phyloP scores from a whole-genome alignment of 129 eudicot genomes.

The Centella asiatica region DNA sequence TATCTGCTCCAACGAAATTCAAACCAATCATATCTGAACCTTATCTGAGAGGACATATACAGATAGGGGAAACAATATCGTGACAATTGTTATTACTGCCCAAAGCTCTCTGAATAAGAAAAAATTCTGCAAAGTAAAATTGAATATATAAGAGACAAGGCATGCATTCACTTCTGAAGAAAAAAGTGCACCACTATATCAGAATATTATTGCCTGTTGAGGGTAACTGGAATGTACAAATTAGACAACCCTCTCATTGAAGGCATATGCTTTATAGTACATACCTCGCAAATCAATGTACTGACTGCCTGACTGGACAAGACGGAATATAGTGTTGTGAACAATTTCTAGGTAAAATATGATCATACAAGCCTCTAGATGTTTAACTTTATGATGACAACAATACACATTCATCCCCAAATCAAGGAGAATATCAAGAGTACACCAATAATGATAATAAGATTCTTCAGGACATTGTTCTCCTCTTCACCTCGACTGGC shows the following conservation, averaged over 20 bases:
- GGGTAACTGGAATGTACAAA: background rate
- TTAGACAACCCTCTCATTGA: constrained; percentile 2
- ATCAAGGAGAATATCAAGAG: constrained; percentile 24
- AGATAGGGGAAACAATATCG: no score
- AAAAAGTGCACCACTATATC: no score
- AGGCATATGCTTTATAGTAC: constrained; percentile 2
- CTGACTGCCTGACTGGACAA: no score
- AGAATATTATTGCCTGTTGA: background rate
- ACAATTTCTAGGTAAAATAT: constrained; percentile 5
- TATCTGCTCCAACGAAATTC: no score
- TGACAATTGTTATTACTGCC: no score
- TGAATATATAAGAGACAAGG: background rate
- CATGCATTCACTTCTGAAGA: background rate
- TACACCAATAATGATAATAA: constrained; percentile 34
- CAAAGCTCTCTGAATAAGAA: background rate
- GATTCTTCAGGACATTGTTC: constrained; percentile 32
- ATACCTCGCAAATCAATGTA: no score
- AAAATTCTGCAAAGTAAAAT: background rate
- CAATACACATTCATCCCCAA: constrained; percentile 13
- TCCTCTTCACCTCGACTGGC: constrained; percentile 34
- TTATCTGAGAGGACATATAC: no score
- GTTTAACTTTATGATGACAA: constrained; percentile 4
- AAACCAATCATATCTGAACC: no score
- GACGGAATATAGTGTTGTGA: no score
- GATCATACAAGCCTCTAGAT: constrained; percentile 14